Percentiles rank a stretch among this genome's conserved stretches.
Evolutionary conservation across 2,329 filamentous ascomycete genomes (phyloP).

Genomic region (Ascocoryne sarcoides): DNA sequence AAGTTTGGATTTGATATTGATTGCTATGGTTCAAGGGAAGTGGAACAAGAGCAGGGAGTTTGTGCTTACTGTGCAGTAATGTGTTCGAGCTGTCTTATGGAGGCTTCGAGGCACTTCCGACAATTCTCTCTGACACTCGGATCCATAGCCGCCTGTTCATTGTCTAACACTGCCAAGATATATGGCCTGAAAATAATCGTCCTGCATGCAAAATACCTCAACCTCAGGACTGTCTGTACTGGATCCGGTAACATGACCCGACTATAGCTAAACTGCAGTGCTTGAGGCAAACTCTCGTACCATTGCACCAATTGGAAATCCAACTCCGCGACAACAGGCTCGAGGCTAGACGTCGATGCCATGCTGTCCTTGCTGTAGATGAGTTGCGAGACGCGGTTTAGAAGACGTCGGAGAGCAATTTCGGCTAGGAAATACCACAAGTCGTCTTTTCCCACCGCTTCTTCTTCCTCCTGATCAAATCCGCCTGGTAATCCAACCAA

Average conservation of each 20-base stretch:
- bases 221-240: constrained; percentile 68
- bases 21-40: too few relatives aligned
- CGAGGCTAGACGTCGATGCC: constrained; percentile 62
- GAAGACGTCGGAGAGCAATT: constrained; percentile 66
- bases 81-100: constrained; percentile 70
- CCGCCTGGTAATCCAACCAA: constrained; percentile 69
- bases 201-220: constrained; percentile 76
- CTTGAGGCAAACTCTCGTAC: constrained; percentile 69
- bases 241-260: constrained; percentile 59
- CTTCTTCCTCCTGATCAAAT: constrained; percentile 61
- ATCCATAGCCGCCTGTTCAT: constrained; percentile 64
- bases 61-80: constrained; percentile 62
- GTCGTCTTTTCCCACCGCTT: constrained; percentile 62
- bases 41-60: neutral
- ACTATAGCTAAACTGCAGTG: constrained; percentile 70
- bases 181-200: constrained; percentile 83
- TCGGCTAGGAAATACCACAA: constrained; percentile 83
- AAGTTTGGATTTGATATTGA: too few relatives aligned
- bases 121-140: constrained; percentile 68
- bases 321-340: constrained; percentile 69
- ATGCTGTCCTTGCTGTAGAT: constrained; percentile 69
- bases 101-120: constrained; percentile 73
- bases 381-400: constrained; percentile 72
- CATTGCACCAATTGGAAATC: constrained; percentile 78
- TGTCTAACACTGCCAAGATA: constrained; percentile 69